Conservation (phyloP, 2,329 filamentous ascomycete species). For the Cytospora mali region DNA sequence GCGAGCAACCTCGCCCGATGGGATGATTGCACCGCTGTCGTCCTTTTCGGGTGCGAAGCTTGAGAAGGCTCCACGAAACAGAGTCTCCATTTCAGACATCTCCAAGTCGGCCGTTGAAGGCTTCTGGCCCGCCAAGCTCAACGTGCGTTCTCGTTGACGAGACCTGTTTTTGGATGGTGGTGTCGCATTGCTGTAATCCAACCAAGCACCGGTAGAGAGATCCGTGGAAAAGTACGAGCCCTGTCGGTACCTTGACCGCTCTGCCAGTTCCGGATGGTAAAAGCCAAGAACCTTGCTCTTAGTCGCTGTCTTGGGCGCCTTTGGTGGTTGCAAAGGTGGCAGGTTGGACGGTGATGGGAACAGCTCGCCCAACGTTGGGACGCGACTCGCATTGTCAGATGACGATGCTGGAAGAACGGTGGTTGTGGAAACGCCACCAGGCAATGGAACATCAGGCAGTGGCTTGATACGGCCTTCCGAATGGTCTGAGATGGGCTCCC, state of each 20-base stretch:
- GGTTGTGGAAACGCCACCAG: slow-evolving; percentile 72
- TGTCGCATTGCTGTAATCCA: slow-evolving; percentile 68
- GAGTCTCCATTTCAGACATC: slow-evolving; percentile 68
- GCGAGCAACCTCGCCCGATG: slow-evolving; percentile 66
- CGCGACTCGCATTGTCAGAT: slow-evolving; percentile 52
- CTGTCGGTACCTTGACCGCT: slow-evolving; percentile 56
- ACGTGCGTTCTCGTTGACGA: slow-evolving; percentile 71
- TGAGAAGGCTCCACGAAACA: slow-evolving; percentile 78
- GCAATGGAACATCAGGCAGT: slow-evolving; percentile 67
- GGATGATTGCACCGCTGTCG: slow-evolving; percentile 70
- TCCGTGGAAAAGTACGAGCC: slow-evolving; percentile 68
- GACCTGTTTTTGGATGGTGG: slow-evolving; percentile 57
- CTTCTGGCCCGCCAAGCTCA: slow-evolving; percentile 66
- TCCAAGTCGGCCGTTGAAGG: slow-evolving; percentile 59
- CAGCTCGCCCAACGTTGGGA: slow-evolving; percentile 70
- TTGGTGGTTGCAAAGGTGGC: slow-evolving; percentile 69
- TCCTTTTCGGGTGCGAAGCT: slow-evolving; percentile 79
- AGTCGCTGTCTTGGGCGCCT: slow-evolving; percentile 69
- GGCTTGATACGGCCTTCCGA: slow-evolving; percentile 40
- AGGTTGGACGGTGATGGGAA: slow-evolving; percentile 70
- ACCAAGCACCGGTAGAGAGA: slow-evolving; percentile 68
- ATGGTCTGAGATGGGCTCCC: slow-evolving; percentile 36
- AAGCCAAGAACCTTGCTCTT: slow-evolving; percentile 53
- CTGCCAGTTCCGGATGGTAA: slow-evolving; percentile 44
- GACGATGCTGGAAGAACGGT: slow-evolving; percentile 58